Conservation (phyloP, 495 filamentous ascomycete species). For the Penicillium ochrochloron region DNA sequence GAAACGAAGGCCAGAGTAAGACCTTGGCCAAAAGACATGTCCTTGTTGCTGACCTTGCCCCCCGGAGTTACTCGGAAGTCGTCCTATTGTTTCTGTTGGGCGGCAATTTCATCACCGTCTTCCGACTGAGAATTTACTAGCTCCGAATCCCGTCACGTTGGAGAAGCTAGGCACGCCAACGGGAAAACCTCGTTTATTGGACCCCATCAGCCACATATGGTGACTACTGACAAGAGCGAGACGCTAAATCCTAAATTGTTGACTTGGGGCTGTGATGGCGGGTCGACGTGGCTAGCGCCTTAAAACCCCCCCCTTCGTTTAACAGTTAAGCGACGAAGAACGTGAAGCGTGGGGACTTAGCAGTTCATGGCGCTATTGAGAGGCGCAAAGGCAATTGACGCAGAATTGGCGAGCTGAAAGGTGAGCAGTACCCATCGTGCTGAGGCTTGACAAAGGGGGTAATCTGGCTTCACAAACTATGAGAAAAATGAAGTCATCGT, state of each 20-base stretch:
- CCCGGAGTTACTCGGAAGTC: neutral
- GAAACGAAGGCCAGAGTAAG: neutral
- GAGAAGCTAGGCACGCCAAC: neutral
- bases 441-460: neutral
- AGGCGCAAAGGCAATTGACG: neutral
- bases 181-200: neutral
- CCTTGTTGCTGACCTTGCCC: neutral
- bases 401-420: conserved; percentile 1
- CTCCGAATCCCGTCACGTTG: neutral
- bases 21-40: neutral
- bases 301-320: neutral
- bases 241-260: neutral
- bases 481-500: neutral
- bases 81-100: neutral
- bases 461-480: neutral
- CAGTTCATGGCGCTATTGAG: neutral
- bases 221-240: neutral
- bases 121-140: neutral
- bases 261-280: neutral
- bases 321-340: neutral
- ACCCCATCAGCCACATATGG: neutral
- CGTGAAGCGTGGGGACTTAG: neutral
- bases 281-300: neutral
- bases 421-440: neutral
- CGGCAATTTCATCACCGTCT: neutral